A percentile compares a stretch with the other conserved stretches of the same genome.
These are phyloP conservation scores for Emmonsia crescens DNA, from an alignment of 2,329 filamentous ascomycete genomes.

Conservation along the genomic window DNA sequence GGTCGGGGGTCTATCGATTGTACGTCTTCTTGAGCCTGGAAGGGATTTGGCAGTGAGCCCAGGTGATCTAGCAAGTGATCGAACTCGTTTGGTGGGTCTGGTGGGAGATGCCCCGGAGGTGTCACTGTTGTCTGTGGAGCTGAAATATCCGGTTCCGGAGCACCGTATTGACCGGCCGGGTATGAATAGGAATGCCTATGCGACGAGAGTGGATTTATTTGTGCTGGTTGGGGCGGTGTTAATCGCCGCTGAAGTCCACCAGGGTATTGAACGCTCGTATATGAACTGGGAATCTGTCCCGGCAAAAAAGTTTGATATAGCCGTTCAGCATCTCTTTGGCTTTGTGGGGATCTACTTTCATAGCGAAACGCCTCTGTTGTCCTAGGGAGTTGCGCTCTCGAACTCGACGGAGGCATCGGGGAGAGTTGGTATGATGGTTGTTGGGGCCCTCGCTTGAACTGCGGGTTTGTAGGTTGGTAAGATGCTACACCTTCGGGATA, in stretches of 20 bases:
- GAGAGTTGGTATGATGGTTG: not conserved
- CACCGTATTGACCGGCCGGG: not conserved
- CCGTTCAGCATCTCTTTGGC: too few relatives aligned
- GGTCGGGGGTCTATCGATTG: too few relatives aligned
- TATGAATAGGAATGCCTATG: too few relatives aligned
- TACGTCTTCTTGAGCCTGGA: too few relatives aligned
- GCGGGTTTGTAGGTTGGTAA: not conserved
- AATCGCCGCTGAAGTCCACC: not conserved
- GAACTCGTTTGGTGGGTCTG: not conserved
- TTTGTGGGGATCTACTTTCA: not conserved
- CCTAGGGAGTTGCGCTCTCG: not conserved
- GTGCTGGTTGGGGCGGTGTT: not conserved
- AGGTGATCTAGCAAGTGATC: not conserved
- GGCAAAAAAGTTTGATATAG: too few relatives aligned
- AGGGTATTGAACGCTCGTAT: not conserved
- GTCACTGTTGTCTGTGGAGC: too few relatives aligned
- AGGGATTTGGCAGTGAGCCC: too few relatives aligned
- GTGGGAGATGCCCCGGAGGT: not conserved
- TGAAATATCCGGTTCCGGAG: too few relatives aligned
- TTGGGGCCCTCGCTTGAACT: not conserved
- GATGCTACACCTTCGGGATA: not conserved
- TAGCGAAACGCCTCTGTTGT: not conserved
- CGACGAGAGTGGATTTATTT: too few relatives aligned
- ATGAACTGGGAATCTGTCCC: not conserved
- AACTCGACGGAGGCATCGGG: not conserved